Conservation (phyloP, 2,329 filamentous ascomycete species). For the Aspergillus luchuensis region DNA sequence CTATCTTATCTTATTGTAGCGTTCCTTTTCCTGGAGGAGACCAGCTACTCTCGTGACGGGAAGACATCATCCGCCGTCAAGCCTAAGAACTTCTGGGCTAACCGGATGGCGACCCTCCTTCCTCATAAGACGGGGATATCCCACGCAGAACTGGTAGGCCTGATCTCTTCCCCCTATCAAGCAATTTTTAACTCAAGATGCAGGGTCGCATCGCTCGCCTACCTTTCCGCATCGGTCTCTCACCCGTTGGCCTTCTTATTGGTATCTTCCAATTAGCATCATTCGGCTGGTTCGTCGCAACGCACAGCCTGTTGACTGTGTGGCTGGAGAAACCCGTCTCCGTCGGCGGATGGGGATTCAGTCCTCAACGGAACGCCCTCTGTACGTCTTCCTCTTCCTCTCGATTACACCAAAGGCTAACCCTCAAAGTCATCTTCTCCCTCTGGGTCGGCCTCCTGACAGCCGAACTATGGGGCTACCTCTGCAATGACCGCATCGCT, state of each 20-base stretch:
- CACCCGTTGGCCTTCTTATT: not conserved
- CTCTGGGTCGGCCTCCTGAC: not conserved
- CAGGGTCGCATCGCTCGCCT: not conserved
- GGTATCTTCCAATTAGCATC: not conserved
- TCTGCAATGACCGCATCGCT: conserved; percentile 2
- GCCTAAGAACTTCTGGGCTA: not conserved
- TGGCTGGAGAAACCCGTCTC: conserved; percentile 1
- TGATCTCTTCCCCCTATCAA: too few species aligned
- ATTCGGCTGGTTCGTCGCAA: not conserved
- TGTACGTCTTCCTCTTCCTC: not conserved
- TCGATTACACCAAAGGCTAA: not conserved
- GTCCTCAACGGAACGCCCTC: not conserved
- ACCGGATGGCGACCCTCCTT: not conserved
- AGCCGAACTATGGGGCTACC: conserved; percentile 2
- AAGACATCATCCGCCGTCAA: not conserved
- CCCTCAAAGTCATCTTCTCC: not conserved
- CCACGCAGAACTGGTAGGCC: not conserved
- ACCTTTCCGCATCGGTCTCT: not conserved
- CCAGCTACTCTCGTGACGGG: not conserved
- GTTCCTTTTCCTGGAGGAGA: not conserved
- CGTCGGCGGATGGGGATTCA: not conserved
- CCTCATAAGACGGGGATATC: not conserved
- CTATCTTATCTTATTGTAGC: not conserved
- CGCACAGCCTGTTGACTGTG: not conserved
- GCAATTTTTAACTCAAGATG: not conserved